Conservation (phyloP, 108 stramenopile species). For the Skeletonema grethae region DNA sequence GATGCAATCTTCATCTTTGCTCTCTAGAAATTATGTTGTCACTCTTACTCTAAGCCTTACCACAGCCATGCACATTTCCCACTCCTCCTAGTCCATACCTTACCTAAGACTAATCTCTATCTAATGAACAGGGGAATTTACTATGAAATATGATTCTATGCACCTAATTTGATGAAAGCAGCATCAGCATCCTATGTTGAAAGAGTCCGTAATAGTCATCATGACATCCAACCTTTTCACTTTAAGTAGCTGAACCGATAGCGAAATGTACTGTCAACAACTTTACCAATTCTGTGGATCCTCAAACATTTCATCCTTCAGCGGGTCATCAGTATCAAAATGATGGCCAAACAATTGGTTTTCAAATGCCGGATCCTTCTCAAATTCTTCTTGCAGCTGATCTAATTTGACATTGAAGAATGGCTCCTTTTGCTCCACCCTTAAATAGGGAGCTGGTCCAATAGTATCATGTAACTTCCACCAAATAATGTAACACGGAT, state of each 20-base stretch:
- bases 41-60: no score
- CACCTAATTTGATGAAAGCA: not conserved
- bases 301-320: conserved; percentile 48
- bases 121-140: not conserved
- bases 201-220: not conserved
- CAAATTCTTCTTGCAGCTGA: conserved; percentile 32
- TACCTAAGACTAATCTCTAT: no score
- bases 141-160: not conserved
- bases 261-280: not conserved
- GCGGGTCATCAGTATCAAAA: conserved; percentile 51
- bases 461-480: conserved; percentile 62
- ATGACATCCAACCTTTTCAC: no score
- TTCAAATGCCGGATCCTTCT: conserved; percentile 28
- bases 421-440: conserved; percentile 50
- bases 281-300: conserved; percentile 50
- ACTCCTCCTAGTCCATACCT: no score
- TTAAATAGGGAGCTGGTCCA: conserved; percentile 54
- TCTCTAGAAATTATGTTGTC: no score
- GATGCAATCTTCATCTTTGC: no score
- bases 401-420: conserved; percentile 44
- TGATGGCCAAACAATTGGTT: conserved; percentile 60
- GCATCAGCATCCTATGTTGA: not conserved
- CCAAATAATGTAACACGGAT: conserved; percentile 66
- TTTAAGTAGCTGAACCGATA: not conserved
- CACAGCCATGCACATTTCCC: no score